phyloP scores from a whole-genome alignment of 371 early-diverging fungal species.

The Caulochytrium protostelioides region DNA sequence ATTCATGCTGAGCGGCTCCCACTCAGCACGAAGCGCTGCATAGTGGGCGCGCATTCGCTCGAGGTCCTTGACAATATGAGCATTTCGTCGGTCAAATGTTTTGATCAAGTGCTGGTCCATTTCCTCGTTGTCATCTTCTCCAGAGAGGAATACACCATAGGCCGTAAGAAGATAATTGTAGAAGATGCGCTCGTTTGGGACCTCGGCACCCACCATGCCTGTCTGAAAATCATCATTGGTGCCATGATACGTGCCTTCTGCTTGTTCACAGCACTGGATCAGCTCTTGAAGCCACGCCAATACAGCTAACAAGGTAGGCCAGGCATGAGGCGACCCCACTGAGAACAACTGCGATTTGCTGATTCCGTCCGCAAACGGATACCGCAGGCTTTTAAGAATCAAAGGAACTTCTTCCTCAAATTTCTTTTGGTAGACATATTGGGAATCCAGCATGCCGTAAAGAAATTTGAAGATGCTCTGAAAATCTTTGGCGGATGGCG shows the following conservation, averaged over 20 bases:
- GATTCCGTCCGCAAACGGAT: conserved; percentile 77
- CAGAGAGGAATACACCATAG: conserved; percentile 31
- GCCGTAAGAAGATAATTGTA: conserved; percentile 30
- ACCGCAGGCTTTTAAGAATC: conserved; percentile 54
- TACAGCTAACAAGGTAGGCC: conserved; percentile 72
- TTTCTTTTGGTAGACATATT: conserved; percentile 36
- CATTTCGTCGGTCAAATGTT: conserved; percentile 28
- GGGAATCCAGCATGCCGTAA: conserved; percentile 53
- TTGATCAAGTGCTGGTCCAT: conserved; percentile 28
- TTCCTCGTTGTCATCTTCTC: conserved; percentile 31
- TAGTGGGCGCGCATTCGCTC: too few relatives aligned
- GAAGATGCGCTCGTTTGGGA: conserved; percentile 33
- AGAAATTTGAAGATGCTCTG: conserved; percentile 74
- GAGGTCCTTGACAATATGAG: conserved; percentile 18
- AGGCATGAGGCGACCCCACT: conserved; percentile 62
- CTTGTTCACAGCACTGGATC: conserved; percentile 29
- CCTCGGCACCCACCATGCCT: conserved; percentile 8
- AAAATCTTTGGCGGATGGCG: conserved; percentile 67
- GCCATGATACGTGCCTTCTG: conserved; percentile 21
- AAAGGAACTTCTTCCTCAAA: conserved; percentile 65
- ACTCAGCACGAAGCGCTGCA: too few relatives aligned
- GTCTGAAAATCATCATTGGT: conserved; percentile 6
- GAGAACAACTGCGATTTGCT: conserved; percentile 58
- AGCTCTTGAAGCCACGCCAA: conserved; percentile 77
- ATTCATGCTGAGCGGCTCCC: too few relatives aligned